Evolutionary conservation across 495 filamentous ascomycete species (phyloP), one percentile per base, ranked within the genome.

Genomic region (Chaetomium fimeti): DNA sequence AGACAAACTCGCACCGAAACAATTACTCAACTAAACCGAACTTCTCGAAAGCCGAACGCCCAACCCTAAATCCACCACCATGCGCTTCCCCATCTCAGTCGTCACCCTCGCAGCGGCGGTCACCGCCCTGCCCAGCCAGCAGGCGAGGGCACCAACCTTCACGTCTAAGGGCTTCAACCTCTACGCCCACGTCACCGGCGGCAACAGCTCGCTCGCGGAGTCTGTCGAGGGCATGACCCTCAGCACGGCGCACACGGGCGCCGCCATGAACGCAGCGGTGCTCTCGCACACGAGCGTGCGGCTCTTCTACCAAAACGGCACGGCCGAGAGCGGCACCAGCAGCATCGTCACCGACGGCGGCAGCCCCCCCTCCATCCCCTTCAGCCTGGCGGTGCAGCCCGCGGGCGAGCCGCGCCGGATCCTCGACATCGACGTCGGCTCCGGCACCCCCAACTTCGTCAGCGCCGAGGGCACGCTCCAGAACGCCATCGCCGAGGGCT

Each of bases 281-380:
- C 66, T 76, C 55, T 49, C 63, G 9, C n/a, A 45, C 27, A 42
- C 63, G 13, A 45, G 58, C 13, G 72, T 62, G 18, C 65, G 68
- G 20, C 56, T 76, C 64, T 77, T 75, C 62, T 77, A 76, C 69
- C 65, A 72, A 29, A 76, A 76, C 64, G 74, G 75, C 61, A 77
- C 76, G 18, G 64, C 42, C 2, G 66, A 5, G 5, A 36, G 47
- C 6, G 66, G 74, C n/a, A 55, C n/a, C 27, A 18, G 25, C 43
- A 69, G 62, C 48, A 56, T 77, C 52, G 60, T 78, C 32, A 73
- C 64, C 48, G 75, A 77, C 58, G 68, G 67, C 42, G 76, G 70
- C 20, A 71, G 51, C n/a, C 74, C 72, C 9, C 68, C 65, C 2
- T 71, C 32, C 6, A 36, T 69, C 57, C 74, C 75, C 2, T 68